Conservation (phyloP, 257 asterid species). For the Nicotiana obtusifolia region DNA sequence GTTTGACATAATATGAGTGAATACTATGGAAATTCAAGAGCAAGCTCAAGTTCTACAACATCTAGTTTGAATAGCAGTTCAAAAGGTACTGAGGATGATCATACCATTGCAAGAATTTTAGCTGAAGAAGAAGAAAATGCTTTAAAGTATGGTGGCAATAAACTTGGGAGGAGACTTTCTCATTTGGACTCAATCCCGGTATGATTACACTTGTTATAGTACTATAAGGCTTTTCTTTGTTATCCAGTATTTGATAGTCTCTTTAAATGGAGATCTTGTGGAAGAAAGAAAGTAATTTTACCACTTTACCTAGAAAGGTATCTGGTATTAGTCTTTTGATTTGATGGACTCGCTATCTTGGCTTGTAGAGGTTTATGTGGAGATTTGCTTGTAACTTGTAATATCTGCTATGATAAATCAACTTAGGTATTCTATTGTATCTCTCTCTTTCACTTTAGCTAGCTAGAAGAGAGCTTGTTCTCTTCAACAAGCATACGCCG, state of each 20-base stretch:
- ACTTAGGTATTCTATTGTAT: too few species aligned
- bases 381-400: neutral
- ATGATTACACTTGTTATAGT: neutral
- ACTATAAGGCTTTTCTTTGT: neutral
- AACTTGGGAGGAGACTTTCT: slow-evolving; percentile 79
- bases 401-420: neutral
- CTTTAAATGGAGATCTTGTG: neutral
- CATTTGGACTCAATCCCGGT: slow-evolving; percentile 93
- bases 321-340: neutral
- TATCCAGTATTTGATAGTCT: neutral
- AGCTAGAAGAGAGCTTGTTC: too few species aligned
- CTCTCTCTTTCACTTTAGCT: too few species aligned
- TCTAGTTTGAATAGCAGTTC: slow-evolving; percentile 68
- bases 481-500: too few species aligned
- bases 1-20: slow-evolving; percentile 32
- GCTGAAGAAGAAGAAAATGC: slow-evolving; percentile 56
- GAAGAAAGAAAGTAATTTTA: neutral
- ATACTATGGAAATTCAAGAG: slow-evolving; percentile 34
- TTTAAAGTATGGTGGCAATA: slow-evolving; percentile 30
- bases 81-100: slow-evolving; percentile 89
- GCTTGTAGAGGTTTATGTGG: neutral
- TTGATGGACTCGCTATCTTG: slow-evolving; percentile 2
- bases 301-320: neutral
- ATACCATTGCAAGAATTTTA: slow-evolving; percentile 66
- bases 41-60: slow-evolving; percentile 59